These are phyloP conservation scores for Pontederia crassipes DNA, from an alignment of 176 grass and related monocot species.

Conservation along the genomic window DNA sequence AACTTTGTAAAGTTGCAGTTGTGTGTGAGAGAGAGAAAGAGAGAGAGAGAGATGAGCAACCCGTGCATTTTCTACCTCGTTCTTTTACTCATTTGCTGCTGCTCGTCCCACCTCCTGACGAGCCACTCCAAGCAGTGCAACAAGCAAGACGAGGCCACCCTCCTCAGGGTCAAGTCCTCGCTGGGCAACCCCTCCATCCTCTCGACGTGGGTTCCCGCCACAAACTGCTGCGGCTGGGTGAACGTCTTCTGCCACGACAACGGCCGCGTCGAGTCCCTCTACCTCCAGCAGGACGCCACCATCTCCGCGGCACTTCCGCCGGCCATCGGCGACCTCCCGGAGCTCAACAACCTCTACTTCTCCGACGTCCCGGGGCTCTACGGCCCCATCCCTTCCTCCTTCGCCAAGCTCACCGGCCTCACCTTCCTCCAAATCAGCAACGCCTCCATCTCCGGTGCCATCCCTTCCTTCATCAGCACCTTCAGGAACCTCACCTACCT, in stretches of 20 bases:
- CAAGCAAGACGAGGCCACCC: constrained; percentile 31
- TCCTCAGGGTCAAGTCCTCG: constrained; percentile 47
- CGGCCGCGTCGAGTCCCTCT: constrained; percentile 56
- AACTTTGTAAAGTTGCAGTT: no score
- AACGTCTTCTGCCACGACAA: constrained; percentile 44
- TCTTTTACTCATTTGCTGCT: constrained; percentile 6
- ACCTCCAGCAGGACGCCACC: constrained; percentile 27
- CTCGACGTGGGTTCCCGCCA: constrained; percentile 29
- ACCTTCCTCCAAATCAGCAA: constrained; percentile 37
- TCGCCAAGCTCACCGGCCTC: constrained; percentile 44
- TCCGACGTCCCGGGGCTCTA: constrained; percentile 35
- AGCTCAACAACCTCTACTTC: constrained; percentile 41
- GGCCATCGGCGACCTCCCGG: constrained; percentile 42
- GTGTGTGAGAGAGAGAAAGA: no score
- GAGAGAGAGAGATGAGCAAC: no score
- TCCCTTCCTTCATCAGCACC: constrained; percentile 26
- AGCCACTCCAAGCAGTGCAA: constrained; percentile 18
- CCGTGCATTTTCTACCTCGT: neutral
- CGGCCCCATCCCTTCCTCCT: constrained; percentile 43
- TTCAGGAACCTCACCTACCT: constrained; percentile 30
- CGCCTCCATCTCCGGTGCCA: constrained; percentile 54
- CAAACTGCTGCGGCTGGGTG: constrained; percentile 53
- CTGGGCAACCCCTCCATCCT: constrained; percentile 43
- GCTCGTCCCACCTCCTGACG: neutral
- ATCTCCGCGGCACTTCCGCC: constrained; percentile 29